Evolutionary conservation across 176 grass and related monocot genomes (phyloP).

Genomic region (Phyllostachys edulis): DNA sequence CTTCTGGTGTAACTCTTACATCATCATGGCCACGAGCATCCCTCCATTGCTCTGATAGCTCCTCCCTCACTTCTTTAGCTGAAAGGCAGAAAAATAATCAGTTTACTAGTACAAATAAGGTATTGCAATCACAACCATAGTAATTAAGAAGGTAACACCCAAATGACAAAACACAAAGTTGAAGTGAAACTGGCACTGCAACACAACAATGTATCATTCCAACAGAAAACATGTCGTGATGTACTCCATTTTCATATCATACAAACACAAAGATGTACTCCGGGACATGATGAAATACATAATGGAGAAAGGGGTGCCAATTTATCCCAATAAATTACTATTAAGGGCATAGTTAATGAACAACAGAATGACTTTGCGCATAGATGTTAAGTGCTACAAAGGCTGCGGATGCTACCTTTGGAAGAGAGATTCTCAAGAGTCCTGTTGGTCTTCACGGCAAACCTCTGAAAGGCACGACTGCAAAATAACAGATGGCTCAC

Average conservation of each 20-base stretch:
- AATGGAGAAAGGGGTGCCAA: background rate
- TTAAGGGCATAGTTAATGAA: background rate
- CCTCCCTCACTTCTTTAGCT: conserved; percentile 50
- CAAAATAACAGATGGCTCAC: background rate
- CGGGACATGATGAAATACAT: background rate
- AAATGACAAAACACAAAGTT: background rate
- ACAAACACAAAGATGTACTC: background rate
- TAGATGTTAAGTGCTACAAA: background rate
- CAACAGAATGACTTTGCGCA: background rate
- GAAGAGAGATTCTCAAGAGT: conserved; percentile 48
- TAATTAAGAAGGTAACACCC: background rate
- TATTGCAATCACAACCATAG: background rate
- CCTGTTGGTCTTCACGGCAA: conserved; percentile 72
- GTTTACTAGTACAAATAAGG: background rate
- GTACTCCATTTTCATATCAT: background rate
- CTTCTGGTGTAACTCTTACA: background rate
- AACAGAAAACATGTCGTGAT: background rate
- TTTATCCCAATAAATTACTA: background rate
- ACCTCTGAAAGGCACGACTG: conserved; percentile 74
- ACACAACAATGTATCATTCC: background rate
- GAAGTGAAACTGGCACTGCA: background rate
- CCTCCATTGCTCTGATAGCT: conserved; percentile 39
- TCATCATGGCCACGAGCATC: conserved; percentile 41
- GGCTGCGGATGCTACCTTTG: conserved; percentile 37
- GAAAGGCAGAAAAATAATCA: background rate